Percentiles rank a stretch among this genome's conserved stretches.
phyloP scores from a whole-genome alignment of 495 filamentous ascomycete genomes.

The Glonium stellatum region DNA sequence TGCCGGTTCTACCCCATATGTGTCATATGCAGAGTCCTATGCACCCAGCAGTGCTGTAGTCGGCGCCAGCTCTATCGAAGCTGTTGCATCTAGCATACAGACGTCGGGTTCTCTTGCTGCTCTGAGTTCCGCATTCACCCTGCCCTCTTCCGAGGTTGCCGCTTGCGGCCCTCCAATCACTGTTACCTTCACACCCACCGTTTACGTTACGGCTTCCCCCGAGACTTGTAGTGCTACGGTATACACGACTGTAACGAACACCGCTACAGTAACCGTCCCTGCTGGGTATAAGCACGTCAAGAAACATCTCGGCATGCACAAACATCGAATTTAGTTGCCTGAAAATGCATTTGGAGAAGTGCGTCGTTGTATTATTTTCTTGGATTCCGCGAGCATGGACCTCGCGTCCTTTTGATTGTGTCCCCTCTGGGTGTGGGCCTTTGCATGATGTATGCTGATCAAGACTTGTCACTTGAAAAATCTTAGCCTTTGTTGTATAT shows the following conservation, averaged over 20 bases:
- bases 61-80: not conserved
- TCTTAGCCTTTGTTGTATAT: too few relatives aligned
- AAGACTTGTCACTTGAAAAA: too few relatives aligned
- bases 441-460: too few relatives aligned
- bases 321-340: constrained; percentile 1
- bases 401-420: too few relatives aligned
- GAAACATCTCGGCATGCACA: constrained; percentile 18
- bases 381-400: too few relatives aligned
- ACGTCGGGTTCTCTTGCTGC: not conserved
- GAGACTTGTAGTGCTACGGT: not conserved
- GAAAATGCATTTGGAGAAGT: too few relatives aligned
- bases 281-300: constrained; percentile 16
- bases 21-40: not conserved
- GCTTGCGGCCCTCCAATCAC: constrained; percentile 8
- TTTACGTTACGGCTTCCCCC: constrained; percentile 13
- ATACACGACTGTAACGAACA: constrained; percentile 18
- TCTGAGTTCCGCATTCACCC: not conserved
- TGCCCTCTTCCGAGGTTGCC: not conserved
- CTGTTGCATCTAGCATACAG: not conserved
- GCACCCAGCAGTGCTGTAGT: not conserved
- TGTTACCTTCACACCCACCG: constrained; percentile 22
- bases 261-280: constrained; percentile 17
- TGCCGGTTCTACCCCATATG: not conserved
- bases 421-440: too few relatives aligned
- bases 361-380: too few relatives aligned